phyloP scores from a whole-genome alignment of 768 basidiomycete species.

The Cystofilobasidium macerans region DNA sequence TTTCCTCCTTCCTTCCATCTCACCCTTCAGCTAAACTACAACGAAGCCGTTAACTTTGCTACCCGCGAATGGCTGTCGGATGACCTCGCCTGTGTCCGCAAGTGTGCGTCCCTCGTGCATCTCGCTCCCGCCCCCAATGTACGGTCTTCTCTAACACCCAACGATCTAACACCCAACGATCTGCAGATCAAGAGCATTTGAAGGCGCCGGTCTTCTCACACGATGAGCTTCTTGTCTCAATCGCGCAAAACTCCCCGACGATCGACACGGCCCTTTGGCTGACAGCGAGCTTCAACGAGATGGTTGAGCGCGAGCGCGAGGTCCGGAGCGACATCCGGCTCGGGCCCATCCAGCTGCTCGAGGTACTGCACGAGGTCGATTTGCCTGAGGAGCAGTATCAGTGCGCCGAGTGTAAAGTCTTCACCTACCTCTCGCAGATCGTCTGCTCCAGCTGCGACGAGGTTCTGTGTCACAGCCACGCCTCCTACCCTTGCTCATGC shows the following conservation, averaged over 20 bases:
- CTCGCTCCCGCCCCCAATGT: background rate
- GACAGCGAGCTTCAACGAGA: slow-evolving; percentile 68
- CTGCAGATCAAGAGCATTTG: slow-evolving; percentile 66
- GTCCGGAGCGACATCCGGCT: slow-evolving; percentile 54
- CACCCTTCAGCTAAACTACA: slow-evolving; percentile 90
- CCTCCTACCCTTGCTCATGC: slow-evolving; percentile 61
- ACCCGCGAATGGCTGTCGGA: slow-evolving; percentile 85
- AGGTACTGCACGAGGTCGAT: slow-evolving; percentile 66
- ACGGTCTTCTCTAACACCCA: background rate
- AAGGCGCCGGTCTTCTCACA: slow-evolving; percentile 97
- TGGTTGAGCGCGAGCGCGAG: slow-evolving; percentile 71
- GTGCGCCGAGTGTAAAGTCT: slow-evolving; percentile 81
- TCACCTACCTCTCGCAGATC: slow-evolving; percentile 90
- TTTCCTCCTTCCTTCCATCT: no score
- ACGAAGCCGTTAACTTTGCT: slow-evolving; percentile 98
- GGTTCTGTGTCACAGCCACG: slow-evolving; percentile 79
- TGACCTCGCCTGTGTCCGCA: slow-evolving; percentile 75
- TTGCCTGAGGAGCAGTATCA: slow-evolving; percentile 90
- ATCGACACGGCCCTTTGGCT: slow-evolving; percentile 92
- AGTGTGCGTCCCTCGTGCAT: slow-evolving; percentile 32
- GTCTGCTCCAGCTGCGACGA: slow-evolving; percentile 63
- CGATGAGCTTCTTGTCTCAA: slow-evolving; percentile 92
- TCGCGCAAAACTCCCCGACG: slow-evolving; percentile 83
- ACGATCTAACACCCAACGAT: no score
- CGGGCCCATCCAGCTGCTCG: slow-evolving; percentile 39